phyloP scores from a whole-genome alignment of 2,329 filamentous ascomycete species.

The Curvularia spicifera region DNA sequence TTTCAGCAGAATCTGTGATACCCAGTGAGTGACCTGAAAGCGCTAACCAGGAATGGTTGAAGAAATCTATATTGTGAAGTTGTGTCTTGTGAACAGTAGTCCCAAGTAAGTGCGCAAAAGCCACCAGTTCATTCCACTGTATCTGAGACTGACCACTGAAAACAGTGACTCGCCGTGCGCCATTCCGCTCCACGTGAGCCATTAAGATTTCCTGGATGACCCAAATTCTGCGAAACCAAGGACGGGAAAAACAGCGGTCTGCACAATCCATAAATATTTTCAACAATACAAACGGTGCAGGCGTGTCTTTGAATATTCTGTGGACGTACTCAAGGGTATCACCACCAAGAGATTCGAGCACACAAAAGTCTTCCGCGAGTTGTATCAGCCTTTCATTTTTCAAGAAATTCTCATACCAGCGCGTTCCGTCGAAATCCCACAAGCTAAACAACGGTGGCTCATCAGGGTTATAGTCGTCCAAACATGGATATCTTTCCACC shows the following conservation, averaged over 20 bases:
- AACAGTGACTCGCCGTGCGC: slow-evolving; percentile 1
- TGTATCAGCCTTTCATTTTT: not conserved
- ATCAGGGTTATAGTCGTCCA: not conserved
- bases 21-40: not conserved
- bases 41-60: not conserved
- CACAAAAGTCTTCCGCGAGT: not conserved
- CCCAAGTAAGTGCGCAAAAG: not conserved
- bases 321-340: not conserved
- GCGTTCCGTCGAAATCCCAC: not conserved
- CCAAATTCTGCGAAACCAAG: slow-evolving; percentile 1
- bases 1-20: not conserved
- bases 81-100: not conserved
- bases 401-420: not conserved
- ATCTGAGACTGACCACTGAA: not conserved
- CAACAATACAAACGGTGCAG: not conserved
- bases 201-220: not conserved
- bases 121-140: not conserved
- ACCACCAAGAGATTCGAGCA: not conserved
- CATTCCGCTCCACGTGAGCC: not conserved
- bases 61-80: not conserved
- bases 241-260: slow-evolving; percentile 1
- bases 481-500: not conserved
- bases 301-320: not conserved
- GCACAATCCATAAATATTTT: not conserved
- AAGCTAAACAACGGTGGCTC: not conserved